A percentile compares a stretch with the other conserved stretches of the same genome.
Evolutionary conservation across 108 stramenopile species (phyloP).

Genomic region (Licmophora abbreviata): DNA sequence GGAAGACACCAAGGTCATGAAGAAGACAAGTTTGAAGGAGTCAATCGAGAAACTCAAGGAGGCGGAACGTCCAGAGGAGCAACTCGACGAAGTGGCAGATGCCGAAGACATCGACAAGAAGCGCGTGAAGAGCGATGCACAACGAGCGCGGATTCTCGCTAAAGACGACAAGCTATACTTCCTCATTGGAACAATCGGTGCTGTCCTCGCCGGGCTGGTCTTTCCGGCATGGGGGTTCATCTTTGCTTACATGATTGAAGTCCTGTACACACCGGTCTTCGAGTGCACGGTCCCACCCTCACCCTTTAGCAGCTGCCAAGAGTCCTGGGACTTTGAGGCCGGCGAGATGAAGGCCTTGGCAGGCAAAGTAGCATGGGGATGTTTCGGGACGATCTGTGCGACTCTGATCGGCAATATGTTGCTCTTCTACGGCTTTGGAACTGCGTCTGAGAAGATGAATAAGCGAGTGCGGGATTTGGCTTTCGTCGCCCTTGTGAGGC

Average conservation of each 20-base stretch:
- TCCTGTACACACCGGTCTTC: constrained; percentile 27
- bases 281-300: constrained; percentile 13
- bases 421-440: constrained; percentile 47
- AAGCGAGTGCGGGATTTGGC: constrained; percentile 52
- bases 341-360: constrained; percentile 28
- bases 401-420: constrained; percentile 36
- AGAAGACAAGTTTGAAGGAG: background rate
- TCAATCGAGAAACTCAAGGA: background rate
- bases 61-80: background rate
- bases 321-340: constrained; percentile 27
- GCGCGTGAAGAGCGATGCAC: constrained; percentile 13
- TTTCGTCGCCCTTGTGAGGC: constrained; percentile 33
- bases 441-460: constrained; percentile 50
- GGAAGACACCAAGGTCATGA: background rate
- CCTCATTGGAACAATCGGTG: constrained; percentile 36
- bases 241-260: constrained; percentile 50
- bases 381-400: constrained; percentile 17
- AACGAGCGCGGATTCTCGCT: constrained; percentile 26
- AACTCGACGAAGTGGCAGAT: background rate
- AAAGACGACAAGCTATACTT: constrained; percentile 25
- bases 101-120: constrained; percentile 3
- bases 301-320: constrained; percentile 18
- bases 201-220: constrained; percentile 37
- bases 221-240: constrained; percentile 43
- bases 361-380: constrained; percentile 20